Base-by-base conservation (phyloP, 1,284 basidiomycete genomes). In the Boletellus deceptivus region DNA sequence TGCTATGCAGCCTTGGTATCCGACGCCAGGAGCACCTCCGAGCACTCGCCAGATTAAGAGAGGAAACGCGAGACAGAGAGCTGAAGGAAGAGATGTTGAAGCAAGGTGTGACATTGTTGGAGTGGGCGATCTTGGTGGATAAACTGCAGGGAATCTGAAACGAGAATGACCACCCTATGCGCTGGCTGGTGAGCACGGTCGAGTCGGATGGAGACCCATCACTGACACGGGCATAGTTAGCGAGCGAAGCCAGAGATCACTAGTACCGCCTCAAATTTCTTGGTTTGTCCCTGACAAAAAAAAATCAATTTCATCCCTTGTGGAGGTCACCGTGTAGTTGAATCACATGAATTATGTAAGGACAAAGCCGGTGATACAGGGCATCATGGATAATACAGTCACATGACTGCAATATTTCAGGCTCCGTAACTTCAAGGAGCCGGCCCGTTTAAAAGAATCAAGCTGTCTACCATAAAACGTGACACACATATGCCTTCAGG, bases 61-160 rank as follows among this genome's bases (percentile, higher is more conserved):
- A 83, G 48, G 80, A 79, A 55, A 86, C 82, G 25, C 67, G 86
- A 54, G 78, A 87, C 63, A 67, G 77, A 50, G 83, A 87, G 63
- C 72, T 88, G 37, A 83, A 76, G 65, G 80, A 83, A 57, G 80
- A 82, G 58, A 86, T 83, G 47, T 60, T 88, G 67, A 78, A 70
- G 62, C 69, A 75, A 54, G 86, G 85, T 1, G 72, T 88, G 45
- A 85, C 84, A 1, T 74, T 86, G 4, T 71, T 88, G 64, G 86
- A 88, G 59, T 88, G 85, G 86, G 85, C 86, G n/a, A 84, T 88
- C 57, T 71, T 88, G 55, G 64, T 87, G 52, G 86, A 88, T 64
- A 79, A 70, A 38, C 49, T 66, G 5, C 67, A 58, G 44, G 67
- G 55, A 11, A 48, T 68, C 38, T 65, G 47, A 58, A 20, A 14